Evolutionary conservation across 1,284 basidiomycete species (phyloP).

Genomic region (Papiliotrema flavescens): DNA sequence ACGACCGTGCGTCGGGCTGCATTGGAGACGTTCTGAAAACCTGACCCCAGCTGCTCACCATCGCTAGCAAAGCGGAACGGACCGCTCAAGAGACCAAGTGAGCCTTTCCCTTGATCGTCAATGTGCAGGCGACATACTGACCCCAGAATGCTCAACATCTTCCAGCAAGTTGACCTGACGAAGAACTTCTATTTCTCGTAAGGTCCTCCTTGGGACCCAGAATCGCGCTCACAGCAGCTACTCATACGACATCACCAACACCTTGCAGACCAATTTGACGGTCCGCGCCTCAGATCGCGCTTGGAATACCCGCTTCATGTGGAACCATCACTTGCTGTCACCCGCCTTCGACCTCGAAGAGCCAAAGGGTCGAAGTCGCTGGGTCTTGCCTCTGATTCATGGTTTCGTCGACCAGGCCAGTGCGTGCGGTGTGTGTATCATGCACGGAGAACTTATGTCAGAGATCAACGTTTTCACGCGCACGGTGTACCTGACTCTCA

Average conservation of each 20-base stretch:
- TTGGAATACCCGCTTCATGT: constrained; percentile 88
- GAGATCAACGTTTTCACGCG: constrained; percentile 88
- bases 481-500: constrained; percentile 87
- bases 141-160: constrained; percentile 70
- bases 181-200: constrained; percentile 99
- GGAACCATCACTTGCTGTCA: constrained; percentile 91
- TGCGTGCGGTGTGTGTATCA: constrained; percentile 52
- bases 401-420: constrained; percentile 95
- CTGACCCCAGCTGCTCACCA: constrained; percentile 34
- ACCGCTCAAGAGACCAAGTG: constrained; percentile 74
- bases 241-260: constrained; percentile 94
- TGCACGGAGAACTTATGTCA: constrained; percentile 40
- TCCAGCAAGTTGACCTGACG: constrained; percentile 94
- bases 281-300: constrained; percentile 42
- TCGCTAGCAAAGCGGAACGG: constrained; percentile 57
- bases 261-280: constrained; percentile 90
- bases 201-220: constrained; percentile 4
- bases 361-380: constrained; percentile 61
- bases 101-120: too few relatives aligned
- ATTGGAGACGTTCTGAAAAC: neutral
- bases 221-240: constrained; percentile 57
- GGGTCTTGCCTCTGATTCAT: constrained; percentile 90
- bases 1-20: constrained; percentile 60
- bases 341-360: constrained; percentile 54
- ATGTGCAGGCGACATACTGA: constrained; percentile 13